phyloP scores from a whole-genome alignment of 2,329 filamentous ascomycete species.

The Trichoderma pleuroti region DNA sequence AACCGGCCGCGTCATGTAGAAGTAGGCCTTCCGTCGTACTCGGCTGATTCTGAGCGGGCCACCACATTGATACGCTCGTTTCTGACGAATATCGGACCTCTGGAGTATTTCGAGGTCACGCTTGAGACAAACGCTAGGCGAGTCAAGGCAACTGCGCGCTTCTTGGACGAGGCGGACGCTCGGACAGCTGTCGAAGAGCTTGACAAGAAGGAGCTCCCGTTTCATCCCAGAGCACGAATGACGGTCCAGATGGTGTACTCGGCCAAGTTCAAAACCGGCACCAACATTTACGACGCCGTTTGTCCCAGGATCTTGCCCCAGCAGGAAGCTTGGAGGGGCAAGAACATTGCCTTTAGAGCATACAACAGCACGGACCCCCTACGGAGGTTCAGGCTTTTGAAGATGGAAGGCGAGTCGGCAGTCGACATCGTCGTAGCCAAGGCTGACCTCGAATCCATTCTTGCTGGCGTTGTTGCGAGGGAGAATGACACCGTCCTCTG shows the following conservation, averaged over 20 bases:
- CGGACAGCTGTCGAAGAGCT: conserved; percentile 22
- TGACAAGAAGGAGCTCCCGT: conserved; percentile 29
- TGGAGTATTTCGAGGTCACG: conserved; percentile 34
- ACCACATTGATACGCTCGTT: conserved; percentile 28
- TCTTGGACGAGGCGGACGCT: conserved; percentile 37
- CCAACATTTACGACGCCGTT: conserved; percentile 33
- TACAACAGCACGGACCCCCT: not conserved
- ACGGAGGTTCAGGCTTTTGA: not conserved
- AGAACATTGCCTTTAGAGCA: not conserved
- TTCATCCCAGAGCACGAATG: conserved; percentile 32
- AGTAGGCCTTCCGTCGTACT: not conserved
- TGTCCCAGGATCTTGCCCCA: conserved; percentile 27
- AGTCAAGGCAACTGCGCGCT: conserved; percentile 39
- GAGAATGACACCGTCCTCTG: not conserved
- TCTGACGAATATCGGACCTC: conserved; percentile 30
- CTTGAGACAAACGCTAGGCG: conserved; percentile 30
- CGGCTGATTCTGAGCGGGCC: conserved; percentile 22
- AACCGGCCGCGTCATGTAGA: not conserved
- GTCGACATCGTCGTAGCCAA: not conserved
- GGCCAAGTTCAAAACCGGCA: conserved; percentile 37
- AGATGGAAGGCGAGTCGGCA: conserved; percentile 3
- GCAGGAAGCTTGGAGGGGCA: not conserved
- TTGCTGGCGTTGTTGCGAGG: not conserved
- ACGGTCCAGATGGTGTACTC: conserved; percentile 37
- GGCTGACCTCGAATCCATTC: not conserved